Evolutionary conservation across 257 asterid species (phyloP).

Genomic region (Plantago elongata): DNA sequence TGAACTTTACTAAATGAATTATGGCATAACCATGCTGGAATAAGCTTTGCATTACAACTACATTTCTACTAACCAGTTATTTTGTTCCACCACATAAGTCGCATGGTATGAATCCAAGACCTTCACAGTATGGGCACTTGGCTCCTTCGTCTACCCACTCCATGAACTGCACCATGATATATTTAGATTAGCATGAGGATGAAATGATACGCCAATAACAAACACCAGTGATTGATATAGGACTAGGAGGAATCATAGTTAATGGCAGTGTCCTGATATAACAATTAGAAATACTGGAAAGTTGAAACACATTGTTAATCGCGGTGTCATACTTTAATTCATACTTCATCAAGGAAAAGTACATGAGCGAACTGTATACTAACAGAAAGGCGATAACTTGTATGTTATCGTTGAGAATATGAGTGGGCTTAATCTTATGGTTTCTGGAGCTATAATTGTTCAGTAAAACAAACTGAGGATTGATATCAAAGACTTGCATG

Average conservation of each 20-base stretch:
- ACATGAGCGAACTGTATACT: no score
- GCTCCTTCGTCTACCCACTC: constrained; percentile 89
- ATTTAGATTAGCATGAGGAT: constrained; percentile 3
- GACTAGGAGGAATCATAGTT: no score
- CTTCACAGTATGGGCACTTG: constrained; percentile 84
- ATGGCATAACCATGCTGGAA: no score
- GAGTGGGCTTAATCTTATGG: neutral
- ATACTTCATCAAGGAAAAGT: neutral
- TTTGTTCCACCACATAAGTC: constrained; percentile 60
- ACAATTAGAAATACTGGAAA: neutral
- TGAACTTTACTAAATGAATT: no score
- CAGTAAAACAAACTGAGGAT: no score
- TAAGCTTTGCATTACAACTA: neutral
- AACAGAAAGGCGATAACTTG: no score
- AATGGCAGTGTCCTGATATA: no score
- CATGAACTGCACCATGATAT: constrained; percentile 57
- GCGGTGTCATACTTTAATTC: neutral
- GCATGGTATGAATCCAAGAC: constrained; percentile 56
- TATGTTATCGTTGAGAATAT: no score
- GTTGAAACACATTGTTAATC: neutral
- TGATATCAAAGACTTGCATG: no score
- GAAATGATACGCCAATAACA: neutral
- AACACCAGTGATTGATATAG: no score
- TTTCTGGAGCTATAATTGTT: neutral
- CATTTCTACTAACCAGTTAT: neutral